These are phyloP conservation scores for Ilex asprella DNA, from an alignment of 257 asterid species.

Conservation along the genomic window DNA sequence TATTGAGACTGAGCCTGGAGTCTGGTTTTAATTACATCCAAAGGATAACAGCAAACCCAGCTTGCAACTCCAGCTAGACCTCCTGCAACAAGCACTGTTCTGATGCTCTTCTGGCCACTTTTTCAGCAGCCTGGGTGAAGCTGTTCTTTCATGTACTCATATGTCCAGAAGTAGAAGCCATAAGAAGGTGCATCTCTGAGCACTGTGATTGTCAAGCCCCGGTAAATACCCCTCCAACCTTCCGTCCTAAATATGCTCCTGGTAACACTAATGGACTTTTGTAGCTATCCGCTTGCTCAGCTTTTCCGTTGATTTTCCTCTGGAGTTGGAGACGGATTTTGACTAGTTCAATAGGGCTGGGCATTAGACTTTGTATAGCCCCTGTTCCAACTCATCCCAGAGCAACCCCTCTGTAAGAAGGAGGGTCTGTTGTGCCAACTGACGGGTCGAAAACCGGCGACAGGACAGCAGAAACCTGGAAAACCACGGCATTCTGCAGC, in stretches of 20 bases:
- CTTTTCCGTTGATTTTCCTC: conserved; percentile 10
- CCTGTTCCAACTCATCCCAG: conserved; percentile 70
- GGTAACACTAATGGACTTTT: conserved; percentile 46
- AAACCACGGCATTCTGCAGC: conserved; percentile 73
- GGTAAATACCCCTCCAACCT: conserved; percentile 55
- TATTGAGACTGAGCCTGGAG: conserved; percentile 48
- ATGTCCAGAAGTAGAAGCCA: conserved; percentile 64
- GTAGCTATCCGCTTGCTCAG: conserved; percentile 12
- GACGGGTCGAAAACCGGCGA: conserved; percentile 40
- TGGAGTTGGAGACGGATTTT: conserved; percentile 74
- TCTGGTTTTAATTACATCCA: conserved; percentile 70
- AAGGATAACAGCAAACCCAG: conserved; percentile 70
- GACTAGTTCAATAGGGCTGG: conserved; percentile 69
- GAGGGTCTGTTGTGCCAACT: conserved; percentile 26
- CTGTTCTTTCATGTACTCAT: conserved; percentile 52
- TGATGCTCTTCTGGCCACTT: conserved; percentile 35
- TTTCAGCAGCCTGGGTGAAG: conserved; percentile 69
- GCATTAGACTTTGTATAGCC: conserved; percentile 52
- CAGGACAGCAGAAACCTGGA: conserved; percentile 57
- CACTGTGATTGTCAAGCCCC: conserved; percentile 56
- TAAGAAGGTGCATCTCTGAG: conserved; percentile 75
- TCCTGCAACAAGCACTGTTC: conserved; percentile 71
- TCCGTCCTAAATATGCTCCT: conserved; percentile 34
- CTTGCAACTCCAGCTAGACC: conserved; percentile 74
- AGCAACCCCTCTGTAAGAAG: conserved; percentile 54